Evolutionary conservation across 75 land plant genomes (phyloP).

Genomic region (Cunninghamia lanceolata): DNA sequence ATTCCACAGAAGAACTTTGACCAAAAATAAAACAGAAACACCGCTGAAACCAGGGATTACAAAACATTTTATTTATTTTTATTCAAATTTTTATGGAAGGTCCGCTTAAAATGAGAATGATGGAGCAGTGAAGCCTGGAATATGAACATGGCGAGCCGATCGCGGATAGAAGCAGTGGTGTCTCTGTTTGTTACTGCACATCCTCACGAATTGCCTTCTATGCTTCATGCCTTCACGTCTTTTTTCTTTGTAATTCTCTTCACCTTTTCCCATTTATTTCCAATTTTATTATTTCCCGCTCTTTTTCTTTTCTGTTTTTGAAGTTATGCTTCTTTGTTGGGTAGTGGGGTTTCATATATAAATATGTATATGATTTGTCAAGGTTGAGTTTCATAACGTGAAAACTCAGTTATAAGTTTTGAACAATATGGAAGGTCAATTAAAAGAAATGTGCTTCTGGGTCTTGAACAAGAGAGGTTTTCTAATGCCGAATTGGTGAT

Average conservation of each 20-base stretch:
- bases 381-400: neutral
- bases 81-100: neutral
- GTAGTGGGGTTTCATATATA: neutral
- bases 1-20: too few relatives aligned
- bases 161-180: conserved; percentile 35
- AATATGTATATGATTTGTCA: neutral
- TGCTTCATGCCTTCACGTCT: conserved; percentile 61
- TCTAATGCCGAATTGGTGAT: too few relatives aligned
- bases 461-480: neutral
- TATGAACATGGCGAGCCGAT: conserved; percentile 1
- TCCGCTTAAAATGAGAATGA: neutral
- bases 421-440: neutral
- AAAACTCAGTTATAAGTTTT: neutral
- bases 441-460: neutral
- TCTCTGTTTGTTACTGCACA: conserved; percentile 66
- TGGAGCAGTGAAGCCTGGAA: neutral
- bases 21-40: too few relatives aligned
- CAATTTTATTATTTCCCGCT: neutral
- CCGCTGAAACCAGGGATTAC: too few relatives aligned
- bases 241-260: conserved; percentile 76
- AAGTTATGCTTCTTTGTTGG: neutral
- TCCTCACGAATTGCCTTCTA: conserved; percentile 69
- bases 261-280: neutral
- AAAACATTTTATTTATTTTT: too few relatives aligned
- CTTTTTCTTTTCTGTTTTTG: neutral